phyloP scores from a whole-genome alignment of 129 eudicot genomes.

The Artemisia tridentata region DNA sequence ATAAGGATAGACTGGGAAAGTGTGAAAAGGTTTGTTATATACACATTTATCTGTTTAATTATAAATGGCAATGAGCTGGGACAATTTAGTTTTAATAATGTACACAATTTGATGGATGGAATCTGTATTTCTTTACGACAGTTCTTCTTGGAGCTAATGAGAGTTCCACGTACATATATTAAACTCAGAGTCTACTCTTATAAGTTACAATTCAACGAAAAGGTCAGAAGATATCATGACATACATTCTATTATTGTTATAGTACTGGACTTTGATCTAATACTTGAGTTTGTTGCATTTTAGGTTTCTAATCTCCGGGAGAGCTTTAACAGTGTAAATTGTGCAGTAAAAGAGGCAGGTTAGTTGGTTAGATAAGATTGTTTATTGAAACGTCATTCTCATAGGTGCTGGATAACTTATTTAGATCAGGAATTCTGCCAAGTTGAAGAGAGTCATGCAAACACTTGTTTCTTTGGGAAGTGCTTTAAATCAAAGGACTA shows the following conservation, averaged over 20 bases:
- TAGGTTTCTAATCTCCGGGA: constrained; percentile 63
- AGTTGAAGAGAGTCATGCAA: constrained; percentile 87
- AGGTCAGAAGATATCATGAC: constrained; percentile 45
- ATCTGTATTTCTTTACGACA: constrained; percentile 31
- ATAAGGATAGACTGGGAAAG: constrained; percentile 65
- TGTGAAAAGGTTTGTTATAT: constrained; percentile 77
- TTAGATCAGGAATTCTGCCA: constrained; percentile 73
- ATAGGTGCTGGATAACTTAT: constrained; percentile 20
- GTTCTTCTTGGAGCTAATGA: constrained; percentile 92
- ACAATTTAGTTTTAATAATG: background rate
- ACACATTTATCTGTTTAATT: background rate
- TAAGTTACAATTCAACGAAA: constrained; percentile 71
- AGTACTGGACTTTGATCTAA: constrained; percentile 6
- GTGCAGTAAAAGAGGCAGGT: constrained; percentile 78
- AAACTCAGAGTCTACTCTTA: constrained; percentile 88
- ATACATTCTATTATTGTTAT: constrained; percentile 12
- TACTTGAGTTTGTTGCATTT: background rate
- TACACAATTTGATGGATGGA: background rate
- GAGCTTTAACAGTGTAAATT: constrained; percentile 59
- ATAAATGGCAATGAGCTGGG: background rate
- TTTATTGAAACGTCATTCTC: background rate
- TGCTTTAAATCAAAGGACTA: constrained; percentile 97
- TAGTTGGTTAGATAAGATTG: constrained; percentile 3
- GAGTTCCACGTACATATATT: constrained; percentile 76
- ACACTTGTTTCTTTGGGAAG: constrained; percentile 89